Evolutionary conservation across 1,284 basidiomycete species (phyloP).

Genomic region (Pseudomicrostroma phylloplanum): DNA sequence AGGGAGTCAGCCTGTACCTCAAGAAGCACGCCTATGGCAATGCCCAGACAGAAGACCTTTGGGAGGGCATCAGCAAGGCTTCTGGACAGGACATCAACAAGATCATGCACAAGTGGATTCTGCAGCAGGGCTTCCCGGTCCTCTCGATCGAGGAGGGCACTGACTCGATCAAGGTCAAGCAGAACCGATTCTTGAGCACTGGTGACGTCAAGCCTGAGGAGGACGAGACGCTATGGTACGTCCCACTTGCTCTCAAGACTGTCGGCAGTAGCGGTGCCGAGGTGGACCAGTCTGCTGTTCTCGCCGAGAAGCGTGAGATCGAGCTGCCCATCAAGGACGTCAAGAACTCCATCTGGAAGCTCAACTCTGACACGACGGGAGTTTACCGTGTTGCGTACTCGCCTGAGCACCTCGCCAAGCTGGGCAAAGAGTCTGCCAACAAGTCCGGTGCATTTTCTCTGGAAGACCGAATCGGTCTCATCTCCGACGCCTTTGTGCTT

Average conservation of each 20-base stretch:
- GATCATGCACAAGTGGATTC: constrained; percentile 89
- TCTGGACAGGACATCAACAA: constrained; percentile 70
- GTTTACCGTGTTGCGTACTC: constrained; percentile 87
- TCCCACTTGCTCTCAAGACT: constrained; percentile 74
- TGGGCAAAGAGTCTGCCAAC: constrained; percentile 72
- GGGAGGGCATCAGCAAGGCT: constrained; percentile 76
- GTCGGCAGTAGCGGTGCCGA: constrained; percentile 53
- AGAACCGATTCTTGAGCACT: constrained; percentile 87
- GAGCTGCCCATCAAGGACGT: constrained; percentile 61
- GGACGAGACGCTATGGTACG: constrained; percentile 81
- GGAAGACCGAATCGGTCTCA: constrained; percentile 78
- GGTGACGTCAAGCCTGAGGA: constrained; percentile 65
- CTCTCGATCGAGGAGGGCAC: constrained; percentile 69
- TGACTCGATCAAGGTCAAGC: constrained; percentile 57
- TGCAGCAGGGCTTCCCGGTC: constrained; percentile 69
- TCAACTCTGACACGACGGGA: constrained; percentile 82
- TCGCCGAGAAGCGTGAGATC: constrained; percentile 64
- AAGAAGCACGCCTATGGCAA: constrained; percentile 77
- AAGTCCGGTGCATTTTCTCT: constrained; percentile 64
- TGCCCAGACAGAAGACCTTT: constrained; percentile 68
- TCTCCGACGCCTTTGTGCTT: constrained; percentile 73
- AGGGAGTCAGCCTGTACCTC: constrained; percentile 69
- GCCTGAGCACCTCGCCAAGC: constrained; percentile 68
- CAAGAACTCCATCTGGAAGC: constrained; percentile 63
- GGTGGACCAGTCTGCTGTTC: constrained; percentile 62